Conservation (phyloP, 805 yeast genomes). For the Myxozyma kluyveri region DNA sequence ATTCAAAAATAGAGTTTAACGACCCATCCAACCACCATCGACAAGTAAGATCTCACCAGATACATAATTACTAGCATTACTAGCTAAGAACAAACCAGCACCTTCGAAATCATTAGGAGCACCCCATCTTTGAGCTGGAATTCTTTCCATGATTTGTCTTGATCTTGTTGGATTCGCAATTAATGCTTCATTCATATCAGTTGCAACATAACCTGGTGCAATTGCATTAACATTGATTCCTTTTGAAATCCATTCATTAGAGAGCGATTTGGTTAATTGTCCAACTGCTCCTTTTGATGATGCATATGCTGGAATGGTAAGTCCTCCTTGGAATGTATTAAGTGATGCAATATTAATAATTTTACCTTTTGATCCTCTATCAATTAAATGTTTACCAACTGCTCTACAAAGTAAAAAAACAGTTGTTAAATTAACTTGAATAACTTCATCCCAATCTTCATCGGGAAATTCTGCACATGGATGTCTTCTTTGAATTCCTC, state of each 20-base stretch:
- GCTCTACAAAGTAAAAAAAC: conserved; percentile 42
- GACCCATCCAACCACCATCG: conserved; percentile 30
- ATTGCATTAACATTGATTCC: conserved; percentile 50
- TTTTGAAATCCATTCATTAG: conserved; percentile 48
- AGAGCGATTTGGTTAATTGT: conserved; percentile 41
- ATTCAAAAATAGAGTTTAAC: conserved; percentile 2
- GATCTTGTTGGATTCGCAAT: conserved; percentile 35
- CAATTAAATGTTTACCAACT: conserved; percentile 42
- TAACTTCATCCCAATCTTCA: conserved; percentile 42
- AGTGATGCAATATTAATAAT: conserved; percentile 47
- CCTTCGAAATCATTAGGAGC: conserved; percentile 49
- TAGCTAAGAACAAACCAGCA: conserved; percentile 47
- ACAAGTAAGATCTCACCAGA: conserved; percentile 53
- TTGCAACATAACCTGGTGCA: conserved; percentile 51
- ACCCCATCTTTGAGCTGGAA: conserved; percentile 53
- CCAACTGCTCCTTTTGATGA: conserved; percentile 45
- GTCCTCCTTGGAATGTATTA: conserved; percentile 45
- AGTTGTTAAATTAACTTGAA: conserved; percentile 44
- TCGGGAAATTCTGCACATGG: conserved; percentile 41
- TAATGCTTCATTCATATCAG: conserved; percentile 46
- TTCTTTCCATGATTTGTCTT: conserved; percentile 40
- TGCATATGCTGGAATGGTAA: conserved; percentile 43
- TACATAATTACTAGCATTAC: conserved; percentile 51
- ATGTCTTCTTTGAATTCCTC: conserved; percentile 42
- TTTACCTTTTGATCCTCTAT: conserved; percentile 41